These are phyloP conservation scores for Saturnispora ahearnii DNA, from an alignment of 805 yeast species.

Conservation along the genomic window DNA sequence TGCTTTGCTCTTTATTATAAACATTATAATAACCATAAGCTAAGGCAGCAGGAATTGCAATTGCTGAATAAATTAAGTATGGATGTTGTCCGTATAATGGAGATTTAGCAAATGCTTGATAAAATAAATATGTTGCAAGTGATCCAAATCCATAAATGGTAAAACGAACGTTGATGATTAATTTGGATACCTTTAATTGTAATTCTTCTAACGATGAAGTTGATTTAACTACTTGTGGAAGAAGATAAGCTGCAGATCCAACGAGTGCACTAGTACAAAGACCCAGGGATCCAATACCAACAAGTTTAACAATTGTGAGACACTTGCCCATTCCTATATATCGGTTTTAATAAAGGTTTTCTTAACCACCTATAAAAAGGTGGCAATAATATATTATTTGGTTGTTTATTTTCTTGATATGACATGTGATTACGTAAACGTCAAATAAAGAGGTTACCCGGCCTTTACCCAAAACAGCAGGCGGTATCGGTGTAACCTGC, in stretches of 20 bases:
- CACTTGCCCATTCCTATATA: constrained; percentile 40
- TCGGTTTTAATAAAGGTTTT: too few species aligned
- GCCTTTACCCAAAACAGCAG: too few species aligned
- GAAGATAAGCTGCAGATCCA: constrained; percentile 13
- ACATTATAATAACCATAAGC: constrained; percentile 22
- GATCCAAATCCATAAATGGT: constrained; percentile 31
- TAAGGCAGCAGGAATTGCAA: constrained; percentile 41
- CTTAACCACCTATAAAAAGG: too few species aligned
- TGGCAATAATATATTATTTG: too few species aligned
- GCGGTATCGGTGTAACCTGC: too few species aligned
- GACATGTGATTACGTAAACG: too few species aligned
- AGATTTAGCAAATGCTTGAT: constrained; percentile 47
- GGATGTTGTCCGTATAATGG: constrained; percentile 58
- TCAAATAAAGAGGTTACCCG: too few species aligned
- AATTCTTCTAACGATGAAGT: background rate
- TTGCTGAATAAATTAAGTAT: constrained; percentile 56
- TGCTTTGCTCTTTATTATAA: constrained; percentile 22
- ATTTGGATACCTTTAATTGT: background rate
- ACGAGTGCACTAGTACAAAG: constrained; percentile 45
- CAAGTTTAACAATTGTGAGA: constrained; percentile 46
- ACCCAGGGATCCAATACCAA: constrained; percentile 65
- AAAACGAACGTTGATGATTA: constrained; percentile 20
- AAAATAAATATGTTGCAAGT: constrained; percentile 42
- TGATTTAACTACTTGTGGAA: background rate
- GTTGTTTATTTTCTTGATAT: background rate